phyloP scores from a whole-genome alignment of 768 basidiomycete genomes.

The Boletus rex-veris region DNA sequence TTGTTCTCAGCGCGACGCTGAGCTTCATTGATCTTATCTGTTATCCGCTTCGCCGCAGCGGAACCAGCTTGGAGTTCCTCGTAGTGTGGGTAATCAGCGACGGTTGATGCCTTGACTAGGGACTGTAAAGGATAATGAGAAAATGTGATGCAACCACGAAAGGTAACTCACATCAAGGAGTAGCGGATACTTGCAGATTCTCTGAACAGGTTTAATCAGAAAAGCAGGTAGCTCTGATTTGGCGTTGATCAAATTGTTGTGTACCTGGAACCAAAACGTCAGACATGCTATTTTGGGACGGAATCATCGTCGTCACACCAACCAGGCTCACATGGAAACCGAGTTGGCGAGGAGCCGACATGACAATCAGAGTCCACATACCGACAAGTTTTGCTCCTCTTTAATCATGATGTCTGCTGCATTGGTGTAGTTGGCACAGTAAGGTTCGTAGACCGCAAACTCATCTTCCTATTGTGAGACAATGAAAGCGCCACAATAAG shows the following conservation, averaged over 20 bases:
- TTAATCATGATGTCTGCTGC: conserved; percentile 82
- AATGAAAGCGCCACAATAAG: conserved; percentile 44
- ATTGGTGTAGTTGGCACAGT: conserved; percentile 91
- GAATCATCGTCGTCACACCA: conserved; percentile 24
- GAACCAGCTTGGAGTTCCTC: conserved; percentile 83
- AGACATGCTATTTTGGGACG: conserved; percentile 21
- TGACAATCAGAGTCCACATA: conserved; percentile 40
- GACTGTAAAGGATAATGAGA: conserved; percentile 42
- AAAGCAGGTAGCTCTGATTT: conserved; percentile 93
- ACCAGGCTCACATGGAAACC: conserved; percentile 17
- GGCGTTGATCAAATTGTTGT: conserved; percentile 83
- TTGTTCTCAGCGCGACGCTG: conserved; percentile 89
- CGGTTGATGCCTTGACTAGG: conserved; percentile 66
- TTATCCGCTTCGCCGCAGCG: conserved; percentile 86
- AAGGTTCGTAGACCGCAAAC: conserved; percentile 94
- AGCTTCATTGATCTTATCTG: conserved; percentile 94
- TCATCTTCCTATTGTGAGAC: conserved; percentile 83
- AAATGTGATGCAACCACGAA: conserved; percentile 9
- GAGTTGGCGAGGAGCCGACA: neutral
- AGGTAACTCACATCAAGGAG: conserved; percentile 72
- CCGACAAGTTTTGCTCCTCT: conserved; percentile 82
- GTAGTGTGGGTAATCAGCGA: conserved; percentile 61
- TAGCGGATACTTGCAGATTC: conserved; percentile 97
- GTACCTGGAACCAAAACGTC: conserved; percentile 43
- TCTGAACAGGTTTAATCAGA: conserved; percentile 97